A percentile compares a stretch with the other conserved stretches of the same genome.
These are phyloP conservation scores for Psidium friedrichsthalianum DNA, from an alignment of 345 rosid genomes.

Conservation along the genomic window DNA sequence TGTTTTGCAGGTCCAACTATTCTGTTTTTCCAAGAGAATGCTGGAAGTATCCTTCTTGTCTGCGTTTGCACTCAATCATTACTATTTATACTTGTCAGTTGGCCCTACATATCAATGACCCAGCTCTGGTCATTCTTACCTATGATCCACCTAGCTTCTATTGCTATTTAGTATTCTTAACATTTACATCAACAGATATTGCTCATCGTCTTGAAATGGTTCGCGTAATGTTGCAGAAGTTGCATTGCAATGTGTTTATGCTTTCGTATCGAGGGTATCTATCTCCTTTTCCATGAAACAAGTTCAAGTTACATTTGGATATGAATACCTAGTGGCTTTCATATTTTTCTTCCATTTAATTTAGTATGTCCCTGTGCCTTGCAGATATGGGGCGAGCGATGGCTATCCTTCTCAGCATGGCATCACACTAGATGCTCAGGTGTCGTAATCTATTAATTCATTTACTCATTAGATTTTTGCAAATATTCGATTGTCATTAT, in stretches of 20 bases:
- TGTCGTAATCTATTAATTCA: constrained; percentile 2
- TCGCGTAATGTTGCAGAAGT: constrained; percentile 68
- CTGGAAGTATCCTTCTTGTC: constrained; percentile 87
- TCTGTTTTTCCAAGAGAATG: constrained; percentile 97
- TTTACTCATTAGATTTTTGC: neutral
- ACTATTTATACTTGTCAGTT: neutral
- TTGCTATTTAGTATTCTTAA: constrained; percentile 30
- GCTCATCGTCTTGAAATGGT: constrained; percentile 99
- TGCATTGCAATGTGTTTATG: constrained; percentile 97
- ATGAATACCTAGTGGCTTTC: neutral
- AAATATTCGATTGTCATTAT: constrained; percentile 1
- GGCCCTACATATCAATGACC: neutral
- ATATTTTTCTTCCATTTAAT: neutral
- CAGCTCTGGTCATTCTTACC: neutral
- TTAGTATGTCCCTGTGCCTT: constrained; percentile 1
- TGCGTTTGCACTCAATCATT: neutral
- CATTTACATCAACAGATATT: constrained; percentile 50
- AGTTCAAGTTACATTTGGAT: neutral
- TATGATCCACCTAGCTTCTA: neutral
- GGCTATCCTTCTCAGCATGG: constrained; percentile 97
- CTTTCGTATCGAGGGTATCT: constrained; percentile 95
- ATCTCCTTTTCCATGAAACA: neutral
- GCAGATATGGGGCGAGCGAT: constrained; percentile 92
- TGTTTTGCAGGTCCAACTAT: constrained; percentile 85
- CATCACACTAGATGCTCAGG: constrained; percentile 87